Evolutionary conservation across 129 eudicot genomes (phyloP), one percentile per base, ranked within the genome.

Genomic region (Lactuca sativa): DNA sequence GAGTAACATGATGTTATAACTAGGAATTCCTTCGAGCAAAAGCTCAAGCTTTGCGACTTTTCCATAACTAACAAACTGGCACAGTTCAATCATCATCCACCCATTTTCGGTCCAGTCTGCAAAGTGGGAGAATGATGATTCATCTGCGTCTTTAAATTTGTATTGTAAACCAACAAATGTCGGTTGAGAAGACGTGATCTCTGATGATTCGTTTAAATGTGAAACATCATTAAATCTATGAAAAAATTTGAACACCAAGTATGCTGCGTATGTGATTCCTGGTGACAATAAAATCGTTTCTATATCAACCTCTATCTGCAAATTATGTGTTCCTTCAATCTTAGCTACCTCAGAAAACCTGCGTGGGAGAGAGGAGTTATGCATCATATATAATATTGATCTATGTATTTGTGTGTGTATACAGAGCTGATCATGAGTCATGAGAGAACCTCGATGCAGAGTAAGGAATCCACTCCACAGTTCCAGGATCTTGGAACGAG

Each of bases 301-400:
- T 57, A 70, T 43, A 41, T 70, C 74, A 14, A 70, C 58, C 55
- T 57, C 66, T 57, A 43, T 57, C n/a, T 43, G 10, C 9, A 41
- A 14, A 7, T 18, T 6, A 0, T 2, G n/a, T 43, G 55, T 13
- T 6, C 4, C 14, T 41, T 58, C 4, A 59, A 59, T 43, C 67
- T 37, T 70, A 30, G 75, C 75, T 44, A 59, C 67, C 67, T 70
- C 67, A 7, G 47, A 31, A 59, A 70, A 70, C 75, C 75, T 70
- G 67, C 34, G 8, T 52, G 38, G 15, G 37, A 8, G 32, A 32
- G 49, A 32, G 10, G 36, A 36, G 54, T 11, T 21, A 7, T 9
- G 16, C 17, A n/a, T 48, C 18, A 47, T 66, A 1, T 31, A 7
- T 51, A 8, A 8, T 14, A 9, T 17, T 9, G 9, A 43, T 43